Evolutionary conservation across 2,329 filamentous ascomycete species (phyloP).

Genomic region (Pezicula radicicola): DNA sequence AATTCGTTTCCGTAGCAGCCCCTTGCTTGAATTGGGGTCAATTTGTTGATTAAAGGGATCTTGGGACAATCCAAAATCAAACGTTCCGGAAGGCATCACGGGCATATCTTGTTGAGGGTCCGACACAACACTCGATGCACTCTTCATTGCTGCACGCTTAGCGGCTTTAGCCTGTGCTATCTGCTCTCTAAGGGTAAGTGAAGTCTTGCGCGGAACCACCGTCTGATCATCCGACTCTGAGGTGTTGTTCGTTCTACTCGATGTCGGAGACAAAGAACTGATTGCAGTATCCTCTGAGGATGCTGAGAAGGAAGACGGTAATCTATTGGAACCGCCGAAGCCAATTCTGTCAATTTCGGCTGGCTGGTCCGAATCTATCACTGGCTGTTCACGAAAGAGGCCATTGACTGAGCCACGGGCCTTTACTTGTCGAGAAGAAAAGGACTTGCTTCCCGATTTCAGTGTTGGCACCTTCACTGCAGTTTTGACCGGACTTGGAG

Average conservation of each 20-base stretch:
- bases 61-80: conserved; percentile 55
- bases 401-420: conserved; percentile 50
- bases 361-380: conserved; percentile 36
- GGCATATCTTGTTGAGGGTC: conserved; percentile 28
- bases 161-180: conserved; percentile 92
- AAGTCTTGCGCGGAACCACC: conserved; percentile 62
- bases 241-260: conserved; percentile 11
- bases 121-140: conserved; percentile 23
- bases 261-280: conserved; percentile 13
- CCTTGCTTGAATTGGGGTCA: conserved; percentile 56
- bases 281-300: conserved; percentile 21
- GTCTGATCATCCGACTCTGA: conserved; percentile 31
- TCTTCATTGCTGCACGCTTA: conserved; percentile 46
- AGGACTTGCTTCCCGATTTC: conserved; percentile 43
- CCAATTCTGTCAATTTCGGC: conserved; percentile 19
- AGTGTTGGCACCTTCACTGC: conserved; percentile 19
- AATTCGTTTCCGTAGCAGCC: conserved; percentile 71
- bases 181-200: conserved; percentile 77
- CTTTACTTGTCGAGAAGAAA: conserved; percentile 43
- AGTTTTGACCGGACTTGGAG: conserved; percentile 30
- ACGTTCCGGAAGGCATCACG: conserved; percentile 46
- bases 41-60: conserved; percentile 70
- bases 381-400: conserved; percentile 53
- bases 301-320: conserved; percentile 22
- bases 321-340: conserved; percentile 19